A percentile compares a stretch with the other conserved stretches of the same genome.
phyloP scores from a whole-genome alignment of 176 grass and related monocot species.

The Bromus sterilis region DNA sequence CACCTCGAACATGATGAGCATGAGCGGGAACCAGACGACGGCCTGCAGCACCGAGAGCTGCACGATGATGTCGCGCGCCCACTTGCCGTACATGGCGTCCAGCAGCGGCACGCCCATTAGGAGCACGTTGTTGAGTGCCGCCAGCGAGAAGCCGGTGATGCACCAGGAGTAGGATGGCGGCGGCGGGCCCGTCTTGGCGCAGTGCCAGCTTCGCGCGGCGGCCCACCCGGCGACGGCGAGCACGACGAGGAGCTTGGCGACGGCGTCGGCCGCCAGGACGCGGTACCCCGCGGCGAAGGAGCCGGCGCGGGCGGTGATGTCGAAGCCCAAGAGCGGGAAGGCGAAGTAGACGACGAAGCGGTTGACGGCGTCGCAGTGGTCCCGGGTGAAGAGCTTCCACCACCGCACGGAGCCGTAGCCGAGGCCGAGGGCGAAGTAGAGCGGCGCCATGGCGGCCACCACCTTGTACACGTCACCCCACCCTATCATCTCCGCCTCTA shows the following conservation, averaged over 20 bases:
- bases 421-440: slow-evolving; percentile 81
- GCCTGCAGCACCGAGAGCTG: slow-evolving; percentile 67
- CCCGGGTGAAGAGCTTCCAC: slow-evolving; percentile 73
- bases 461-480: slow-evolving; percentile 82
- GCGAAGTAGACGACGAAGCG: slow-evolving; percentile 65
- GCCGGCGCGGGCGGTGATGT: slow-evolving; percentile 59
- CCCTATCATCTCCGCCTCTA: slow-evolving; percentile 64
- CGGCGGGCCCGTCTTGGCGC: neutral
- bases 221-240: slow-evolving; percentile 32
- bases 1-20: slow-evolving; percentile 67
- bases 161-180: slow-evolving; percentile 29
- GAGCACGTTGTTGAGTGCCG: slow-evolving; percentile 63
- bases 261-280: slow-evolving; percentile 54
- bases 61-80: slow-evolving; percentile 83
- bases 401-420: slow-evolving; percentile 70
- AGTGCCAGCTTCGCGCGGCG: neutral
- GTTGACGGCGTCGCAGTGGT: slow-evolving; percentile 76
- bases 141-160: slow-evolving; percentile 74
- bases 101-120: slow-evolving; percentile 78
- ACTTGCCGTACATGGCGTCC: slow-evolving; percentile 84
- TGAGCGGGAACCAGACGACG: slow-evolving; percentile 38
- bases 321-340: slow-evolving; percentile 80
- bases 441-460: slow-evolving; percentile 70
- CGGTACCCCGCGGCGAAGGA: slow-evolving; percentile 53
- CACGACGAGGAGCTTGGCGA: slow-evolving; percentile 48